Percentiles rank a stretch among this genome's conserved stretches.
Conservation (phyloP, 2,329 filamentous ascomycete genomes). For the Diaporthe sp. region DNA sequence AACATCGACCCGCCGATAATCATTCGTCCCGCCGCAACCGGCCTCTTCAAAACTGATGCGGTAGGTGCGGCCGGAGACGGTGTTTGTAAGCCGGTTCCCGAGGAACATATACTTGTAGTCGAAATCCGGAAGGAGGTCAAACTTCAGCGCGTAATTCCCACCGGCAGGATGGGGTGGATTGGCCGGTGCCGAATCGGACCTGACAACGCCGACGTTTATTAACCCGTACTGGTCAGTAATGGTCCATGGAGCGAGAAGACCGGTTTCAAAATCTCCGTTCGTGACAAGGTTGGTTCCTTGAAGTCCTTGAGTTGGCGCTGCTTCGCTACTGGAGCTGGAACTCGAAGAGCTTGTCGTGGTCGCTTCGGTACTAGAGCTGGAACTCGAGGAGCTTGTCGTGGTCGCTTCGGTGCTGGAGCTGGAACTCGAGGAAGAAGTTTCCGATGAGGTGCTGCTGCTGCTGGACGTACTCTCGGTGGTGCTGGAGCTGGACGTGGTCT, state of each 20-base stretch:
- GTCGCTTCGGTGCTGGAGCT: too few relatives aligned
- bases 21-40: not conserved
- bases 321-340: not conserved
- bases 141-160: not conserved
- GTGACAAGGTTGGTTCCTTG: not conserved
- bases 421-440: too few relatives aligned
- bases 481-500: not conserved
- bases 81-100: not conserved
- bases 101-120: accelerated
- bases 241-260: not conserved
- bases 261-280: not conserved
- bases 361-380: not conserved
- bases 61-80: not conserved
- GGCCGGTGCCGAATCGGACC: not conserved
- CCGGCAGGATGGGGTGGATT: not conserved
- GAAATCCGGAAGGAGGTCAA: not conserved
- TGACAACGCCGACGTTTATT: not conserved
- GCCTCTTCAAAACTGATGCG: not conserved
- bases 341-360: not conserved
- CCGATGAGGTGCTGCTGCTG: too few relatives aligned
- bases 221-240: accelerated
- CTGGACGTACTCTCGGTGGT: not conserved
- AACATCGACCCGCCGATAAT: not conserved
- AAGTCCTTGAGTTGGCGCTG: not conserved
- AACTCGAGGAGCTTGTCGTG: not conserved